A percentile compares a stretch with the other conserved stretches of the same genome.
Conservation (phyloP, 371 early-diverging fungal genomes). For the Mortierella sp. region DNA sequence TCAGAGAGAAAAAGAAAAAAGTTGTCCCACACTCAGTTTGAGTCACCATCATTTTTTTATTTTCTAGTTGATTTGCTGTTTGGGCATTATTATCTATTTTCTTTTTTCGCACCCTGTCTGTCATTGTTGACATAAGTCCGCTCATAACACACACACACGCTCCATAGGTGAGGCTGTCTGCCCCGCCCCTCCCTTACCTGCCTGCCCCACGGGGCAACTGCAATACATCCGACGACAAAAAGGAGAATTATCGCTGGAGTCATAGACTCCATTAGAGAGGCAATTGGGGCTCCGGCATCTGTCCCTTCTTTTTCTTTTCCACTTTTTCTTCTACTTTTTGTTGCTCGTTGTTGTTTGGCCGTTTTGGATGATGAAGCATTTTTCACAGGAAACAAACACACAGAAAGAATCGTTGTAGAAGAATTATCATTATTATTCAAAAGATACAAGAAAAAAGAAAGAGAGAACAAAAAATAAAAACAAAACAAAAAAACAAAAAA, state of each 20-base stretch:
- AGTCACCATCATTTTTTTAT: conserved; percentile 19
- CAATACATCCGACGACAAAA: background rate
- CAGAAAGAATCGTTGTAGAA: background rate
- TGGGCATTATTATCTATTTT: background rate
- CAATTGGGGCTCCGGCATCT: conserved; percentile 8
- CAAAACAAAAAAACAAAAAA: background rate
- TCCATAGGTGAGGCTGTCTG: background rate
- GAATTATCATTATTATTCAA: background rate
- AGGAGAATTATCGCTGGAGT: background rate
- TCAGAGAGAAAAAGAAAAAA: background rate
- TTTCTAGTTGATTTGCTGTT: background rate
- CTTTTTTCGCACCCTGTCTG: background rate
- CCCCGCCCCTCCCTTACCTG: background rate
- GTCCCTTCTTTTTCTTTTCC: background rate
- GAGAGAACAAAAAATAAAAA: background rate
- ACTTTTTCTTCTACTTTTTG: background rate
- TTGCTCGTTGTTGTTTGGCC: background rate
- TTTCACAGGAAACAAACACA: background rate
- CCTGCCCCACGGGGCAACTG: background rate
- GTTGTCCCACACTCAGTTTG: conserved; percentile 31
- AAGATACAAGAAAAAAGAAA: background rate
- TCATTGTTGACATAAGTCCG: background rate
- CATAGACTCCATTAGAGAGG: background rate
- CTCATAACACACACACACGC: background rate
- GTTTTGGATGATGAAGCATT: background rate